phyloP scores from a whole-genome alignment of 495 filamentous ascomycete genomes.

The Wilcoxina mikolae region DNA sequence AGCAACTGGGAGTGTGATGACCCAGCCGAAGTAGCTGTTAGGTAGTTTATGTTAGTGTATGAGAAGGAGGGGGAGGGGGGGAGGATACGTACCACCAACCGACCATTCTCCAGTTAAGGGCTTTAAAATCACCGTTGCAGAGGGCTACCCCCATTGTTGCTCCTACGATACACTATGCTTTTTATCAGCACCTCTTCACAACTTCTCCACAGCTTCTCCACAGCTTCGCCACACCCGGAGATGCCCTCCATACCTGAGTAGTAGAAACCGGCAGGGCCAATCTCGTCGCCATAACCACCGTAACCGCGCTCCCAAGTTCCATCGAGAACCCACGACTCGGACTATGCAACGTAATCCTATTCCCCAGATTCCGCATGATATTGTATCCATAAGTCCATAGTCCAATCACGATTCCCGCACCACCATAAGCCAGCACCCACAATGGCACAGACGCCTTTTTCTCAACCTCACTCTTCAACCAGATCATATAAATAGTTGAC shows the following conservation, averaged over 20 bases:
- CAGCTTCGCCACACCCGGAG: too few relatives aligned
- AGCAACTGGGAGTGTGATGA: conserved; percentile 43
- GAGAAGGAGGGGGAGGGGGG: too few relatives aligned
- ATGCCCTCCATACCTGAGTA: too few relatives aligned
- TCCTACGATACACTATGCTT: conserved; percentile 47
- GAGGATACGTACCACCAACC: too few relatives aligned
- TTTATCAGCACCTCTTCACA: too few relatives aligned
- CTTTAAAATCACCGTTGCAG: conserved; percentile 42
- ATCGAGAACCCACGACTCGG: conserved; percentile 54
- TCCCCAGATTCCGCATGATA: conserved; percentile 55
- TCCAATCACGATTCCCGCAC: conserved; percentile 42
- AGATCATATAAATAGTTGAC: conserved; percentile 55
- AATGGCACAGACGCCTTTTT: conserved; percentile 43
- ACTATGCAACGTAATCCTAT: conserved; percentile 52
- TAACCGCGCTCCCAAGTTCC: conserved; percentile 54
- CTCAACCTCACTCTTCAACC: conserved; percentile 37
- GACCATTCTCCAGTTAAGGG: conserved; percentile 48
- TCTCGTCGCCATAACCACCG: conserved; percentile 50
- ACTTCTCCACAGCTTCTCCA: too few relatives aligned
- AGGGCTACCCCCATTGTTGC: conserved; percentile 49
- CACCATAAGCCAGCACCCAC: conserved; percentile 53
- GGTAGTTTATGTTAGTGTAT: too few relatives aligned
- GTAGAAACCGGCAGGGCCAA: conserved; percentile 44
- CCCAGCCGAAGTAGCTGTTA: conserved; percentile 43
- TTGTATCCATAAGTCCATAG: conserved; percentile 60